These are phyloP conservation scores for Bauhinia variegata DNA, from an alignment of 306 rosid genomes.

Conservation along the genomic window DNA sequence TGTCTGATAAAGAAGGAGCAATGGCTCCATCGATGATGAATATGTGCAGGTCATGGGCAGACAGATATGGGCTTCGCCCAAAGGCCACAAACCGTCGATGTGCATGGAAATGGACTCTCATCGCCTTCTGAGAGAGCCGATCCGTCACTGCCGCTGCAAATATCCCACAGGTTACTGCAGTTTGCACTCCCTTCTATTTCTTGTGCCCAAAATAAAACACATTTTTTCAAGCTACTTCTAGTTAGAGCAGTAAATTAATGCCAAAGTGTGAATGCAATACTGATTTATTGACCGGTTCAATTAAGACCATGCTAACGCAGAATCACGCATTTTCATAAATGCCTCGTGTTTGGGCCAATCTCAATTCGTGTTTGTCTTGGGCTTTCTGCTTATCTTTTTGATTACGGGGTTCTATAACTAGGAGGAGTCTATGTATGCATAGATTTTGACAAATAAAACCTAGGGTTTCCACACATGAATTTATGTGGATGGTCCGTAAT, in stretches of 20 bases:
- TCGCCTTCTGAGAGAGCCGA: constrained; percentile 37
- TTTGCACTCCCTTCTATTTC: background rate
- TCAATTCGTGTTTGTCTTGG: constrained; percentile 36
- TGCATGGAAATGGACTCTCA: constrained; percentile 37
- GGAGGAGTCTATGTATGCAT: constrained; percentile 35
- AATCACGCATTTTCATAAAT: constrained; percentile 43
- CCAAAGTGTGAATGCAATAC: constrained; percentile 5
- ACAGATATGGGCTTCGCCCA: constrained; percentile 47
- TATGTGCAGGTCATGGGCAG: constrained; percentile 58
- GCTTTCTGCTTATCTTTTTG: constrained; percentile 33
- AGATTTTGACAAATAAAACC: constrained; percentile 49
- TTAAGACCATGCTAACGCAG: constrained; percentile 22
- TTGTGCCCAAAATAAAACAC: background rate
- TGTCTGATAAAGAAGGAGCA: constrained; percentile 61
- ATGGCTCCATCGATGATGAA: constrained; percentile 37
- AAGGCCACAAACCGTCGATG: constrained; percentile 43
- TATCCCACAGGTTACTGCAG: constrained; percentile 41
- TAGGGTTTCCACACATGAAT: constrained; percentile 39
- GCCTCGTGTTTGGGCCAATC: constrained; percentile 17
- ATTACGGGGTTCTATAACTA: constrained; percentile 32
- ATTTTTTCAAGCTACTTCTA: background rate
- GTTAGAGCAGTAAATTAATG: constrained; percentile 8
- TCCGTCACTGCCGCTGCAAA: constrained; percentile 33
- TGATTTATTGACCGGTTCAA: constrained; percentile 22
- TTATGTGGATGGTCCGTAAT: constrained; percentile 4